phyloP scores from a whole-genome alignment of 2,329 filamentous ascomycete genomes.

The Zasmidium angulare region DNA sequence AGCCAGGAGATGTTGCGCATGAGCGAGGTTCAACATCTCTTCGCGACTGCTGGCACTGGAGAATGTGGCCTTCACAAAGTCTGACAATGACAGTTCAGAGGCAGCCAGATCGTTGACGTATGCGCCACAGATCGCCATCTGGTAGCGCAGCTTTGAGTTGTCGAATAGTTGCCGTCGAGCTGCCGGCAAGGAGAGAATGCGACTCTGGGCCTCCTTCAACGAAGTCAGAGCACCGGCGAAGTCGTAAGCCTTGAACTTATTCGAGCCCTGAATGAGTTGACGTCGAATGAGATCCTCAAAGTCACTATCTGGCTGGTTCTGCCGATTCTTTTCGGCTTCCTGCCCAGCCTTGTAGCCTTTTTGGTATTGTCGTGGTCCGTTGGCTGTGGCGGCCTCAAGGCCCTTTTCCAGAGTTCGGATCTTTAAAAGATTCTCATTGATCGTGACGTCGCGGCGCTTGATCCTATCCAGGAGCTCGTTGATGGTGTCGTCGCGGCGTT shows the following conservation, averaged over 20 bases:
- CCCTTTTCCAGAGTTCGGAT: not conserved
- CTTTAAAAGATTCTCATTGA: not conserved
- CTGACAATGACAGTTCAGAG: slow-evolving; percentile 1
- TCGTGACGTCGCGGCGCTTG: not conserved
- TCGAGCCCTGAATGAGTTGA: not conserved
- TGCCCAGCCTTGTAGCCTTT: slow-evolving; percentile 1
- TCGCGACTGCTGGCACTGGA: not conserved
- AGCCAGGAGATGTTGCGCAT: slow-evolving; percentile 10
- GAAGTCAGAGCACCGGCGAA: not conserved
- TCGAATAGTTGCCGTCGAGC: slow-evolving; percentile 7
- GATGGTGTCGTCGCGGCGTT: not conserved
- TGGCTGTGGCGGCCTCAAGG: not conserved
- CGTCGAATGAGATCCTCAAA: not conserved
- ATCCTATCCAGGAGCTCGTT: not conserved
- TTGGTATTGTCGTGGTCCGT: not conserved
- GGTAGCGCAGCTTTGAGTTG: slow-evolving; percentile 8
- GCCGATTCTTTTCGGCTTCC: not conserved
- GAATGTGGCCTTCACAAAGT: not conserved
- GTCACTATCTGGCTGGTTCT: not conserved
- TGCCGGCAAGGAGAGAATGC: not conserved
- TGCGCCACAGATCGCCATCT: slow-evolving; percentile 6
- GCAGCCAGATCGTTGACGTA: slow-evolving; percentile 12
- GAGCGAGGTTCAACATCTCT: slow-evolving; percentile 5
- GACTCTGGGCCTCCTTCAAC: slow-evolving; percentile 2
- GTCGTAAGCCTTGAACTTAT: not conserved